Conservation (phyloP, 805 yeast genomes). For the Wickerhamia fluorescens region DNA sequence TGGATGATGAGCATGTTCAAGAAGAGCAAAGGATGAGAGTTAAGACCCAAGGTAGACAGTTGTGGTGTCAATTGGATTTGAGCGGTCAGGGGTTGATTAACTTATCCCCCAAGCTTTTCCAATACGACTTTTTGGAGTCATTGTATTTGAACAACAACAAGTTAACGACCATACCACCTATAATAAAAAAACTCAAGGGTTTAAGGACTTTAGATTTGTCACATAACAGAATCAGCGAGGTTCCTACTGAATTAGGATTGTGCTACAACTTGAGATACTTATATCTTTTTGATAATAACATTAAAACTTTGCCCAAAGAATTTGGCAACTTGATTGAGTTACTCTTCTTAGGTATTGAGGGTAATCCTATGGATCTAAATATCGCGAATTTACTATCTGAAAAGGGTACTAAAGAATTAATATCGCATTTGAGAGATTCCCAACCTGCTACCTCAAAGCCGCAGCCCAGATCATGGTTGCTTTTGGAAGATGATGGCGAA, state of each 20-base stretch:
- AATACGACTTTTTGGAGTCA: conserved; percentile 78
- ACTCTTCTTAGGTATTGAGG: conserved; percentile 87
- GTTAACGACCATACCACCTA: conserved; percentile 57
- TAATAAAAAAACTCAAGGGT: conserved; percentile 60
- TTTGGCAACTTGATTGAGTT: conserved; percentile 81
- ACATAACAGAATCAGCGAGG: conserved; percentile 56
- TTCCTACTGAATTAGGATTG: conserved; percentile 84
- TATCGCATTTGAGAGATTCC: conserved; percentile 74
- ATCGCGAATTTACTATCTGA: conserved; percentile 64
- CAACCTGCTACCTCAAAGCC: conserved; percentile 64
- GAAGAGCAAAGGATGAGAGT: conserved; percentile 59
- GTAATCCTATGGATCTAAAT: conserved; percentile 72
- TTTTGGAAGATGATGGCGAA: conserved; percentile 73
- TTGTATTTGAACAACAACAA: conserved; percentile 84
- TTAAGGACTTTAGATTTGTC: conserved; percentile 82
- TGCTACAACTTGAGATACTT: conserved; percentile 74
- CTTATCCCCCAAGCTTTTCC: conserved; percentile 67
- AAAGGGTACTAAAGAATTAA: conserved; percentile 78
- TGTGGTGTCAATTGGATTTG: conserved; percentile 91
- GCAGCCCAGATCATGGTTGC: conserved; percentile 76
- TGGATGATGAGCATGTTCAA: conserved; percentile 43
- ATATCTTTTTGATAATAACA: conserved; percentile 81
- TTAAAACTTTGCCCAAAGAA: conserved; percentile 69
- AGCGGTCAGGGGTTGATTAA: conserved; percentile 80
- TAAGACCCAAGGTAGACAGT: conserved; percentile 60